Conservation (phyloP, 352 stramenopile species). For the Pythium insidiosum region DNA sequence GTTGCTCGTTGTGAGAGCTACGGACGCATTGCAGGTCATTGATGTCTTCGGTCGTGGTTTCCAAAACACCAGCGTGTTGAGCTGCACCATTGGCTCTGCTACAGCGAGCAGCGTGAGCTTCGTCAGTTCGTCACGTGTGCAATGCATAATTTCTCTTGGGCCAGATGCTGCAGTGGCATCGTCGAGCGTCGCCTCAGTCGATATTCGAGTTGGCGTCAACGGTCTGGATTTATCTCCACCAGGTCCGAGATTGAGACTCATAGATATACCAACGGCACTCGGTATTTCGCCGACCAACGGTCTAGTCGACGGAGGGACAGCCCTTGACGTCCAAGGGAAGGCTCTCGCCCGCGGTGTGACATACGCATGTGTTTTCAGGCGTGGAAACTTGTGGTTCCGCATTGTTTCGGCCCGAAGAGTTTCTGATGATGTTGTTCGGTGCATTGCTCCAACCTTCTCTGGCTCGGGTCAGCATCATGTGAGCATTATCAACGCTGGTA, state of each 20-base stretch:
- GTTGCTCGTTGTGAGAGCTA: not conserved
- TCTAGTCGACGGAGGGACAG: too few relatives aligned
- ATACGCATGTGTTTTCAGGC: slow-evolving; percentile 1
- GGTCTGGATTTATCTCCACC: too few relatives aligned
- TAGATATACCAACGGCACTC: too few relatives aligned
- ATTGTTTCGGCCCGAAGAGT: not conserved
- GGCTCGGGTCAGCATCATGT: not conserved
- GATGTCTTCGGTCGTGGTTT: slow-evolving; percentile 11
- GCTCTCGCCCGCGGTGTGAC: not conserved
- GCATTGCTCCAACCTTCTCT: not conserved
- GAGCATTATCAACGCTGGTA: slow-evolving; percentile 1
- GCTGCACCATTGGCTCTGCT: not conserved
- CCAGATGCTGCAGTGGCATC: not conserved
- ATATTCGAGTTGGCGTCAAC: too few relatives aligned
- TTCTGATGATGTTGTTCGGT: not conserved
- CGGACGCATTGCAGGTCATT: not conserved
- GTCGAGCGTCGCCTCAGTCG: too few relatives aligned
- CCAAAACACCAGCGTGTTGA: slow-evolving; percentile 4
- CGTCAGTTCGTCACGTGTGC: slow-evolving; percentile 5
- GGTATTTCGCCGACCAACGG: too few relatives aligned
- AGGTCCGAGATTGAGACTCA: too few relatives aligned
- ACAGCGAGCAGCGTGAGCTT: slow-evolving; percentile 1
- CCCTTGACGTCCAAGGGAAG: too few relatives aligned
- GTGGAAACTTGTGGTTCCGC: too few relatives aligned
- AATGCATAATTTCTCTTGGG: slow-evolving; percentile 2